phyloP scores from a whole-genome alignment of 2,329 filamentous ascomycete genomes.

The Aspergillus brunneoviolaceus region DNA sequence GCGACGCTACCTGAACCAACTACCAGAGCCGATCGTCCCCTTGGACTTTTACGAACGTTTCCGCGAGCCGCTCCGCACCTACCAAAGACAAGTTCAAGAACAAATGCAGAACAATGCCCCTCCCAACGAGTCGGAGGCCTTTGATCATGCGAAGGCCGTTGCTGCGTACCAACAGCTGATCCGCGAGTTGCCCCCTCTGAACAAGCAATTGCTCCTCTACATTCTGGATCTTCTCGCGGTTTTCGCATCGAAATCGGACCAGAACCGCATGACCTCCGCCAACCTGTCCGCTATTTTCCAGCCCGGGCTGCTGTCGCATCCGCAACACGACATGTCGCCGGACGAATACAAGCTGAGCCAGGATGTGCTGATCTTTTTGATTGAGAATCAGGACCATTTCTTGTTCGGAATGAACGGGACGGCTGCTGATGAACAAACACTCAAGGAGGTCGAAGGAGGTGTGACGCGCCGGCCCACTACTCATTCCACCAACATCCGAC shows the following conservation, averaged over 20 bases:
- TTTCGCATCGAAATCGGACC: slow-evolving; percentile 92
- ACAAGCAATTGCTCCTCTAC: slow-evolving; percentile 90
- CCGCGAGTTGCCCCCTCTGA: slow-evolving; percentile 86
- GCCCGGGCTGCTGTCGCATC: slow-evolving; percentile 92
- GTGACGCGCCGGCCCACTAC: slow-evolving; percentile 48
- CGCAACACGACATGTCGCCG: slow-evolving; percentile 90
- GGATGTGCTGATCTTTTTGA: slow-evolving; percentile 94
- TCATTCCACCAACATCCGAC: slow-evolving; percentile 55
- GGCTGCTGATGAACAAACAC: slow-evolving; percentile 82
- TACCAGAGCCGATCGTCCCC: slow-evolving; percentile 95
- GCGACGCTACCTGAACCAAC: slow-evolving; percentile 89
- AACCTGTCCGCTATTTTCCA: slow-evolving; percentile 98
- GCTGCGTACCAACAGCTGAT: slow-evolving; percentile 83
- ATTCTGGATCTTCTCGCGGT: slow-evolving; percentile 94
- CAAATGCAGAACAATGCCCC: slow-evolving; percentile 71
- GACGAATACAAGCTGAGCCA: slow-evolving; percentile 93
- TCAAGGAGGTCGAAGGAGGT: slow-evolving; percentile 69
- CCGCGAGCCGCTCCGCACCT: slow-evolving; percentile 71
- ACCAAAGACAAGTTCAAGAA: slow-evolving; percentile 69
- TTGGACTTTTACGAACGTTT: slow-evolving; percentile 91
- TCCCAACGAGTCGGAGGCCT: slow-evolving; percentile 68
- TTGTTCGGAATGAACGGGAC: slow-evolving; percentile 97
- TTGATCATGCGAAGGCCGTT: slow-evolving; percentile 75
- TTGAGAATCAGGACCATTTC: slow-evolving; percentile 98
- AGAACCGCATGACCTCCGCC: slow-evolving; percentile 94